phyloP scores from a whole-genome alignment of 768 basidiomycete species.

The Mycena galericulata region DNA sequence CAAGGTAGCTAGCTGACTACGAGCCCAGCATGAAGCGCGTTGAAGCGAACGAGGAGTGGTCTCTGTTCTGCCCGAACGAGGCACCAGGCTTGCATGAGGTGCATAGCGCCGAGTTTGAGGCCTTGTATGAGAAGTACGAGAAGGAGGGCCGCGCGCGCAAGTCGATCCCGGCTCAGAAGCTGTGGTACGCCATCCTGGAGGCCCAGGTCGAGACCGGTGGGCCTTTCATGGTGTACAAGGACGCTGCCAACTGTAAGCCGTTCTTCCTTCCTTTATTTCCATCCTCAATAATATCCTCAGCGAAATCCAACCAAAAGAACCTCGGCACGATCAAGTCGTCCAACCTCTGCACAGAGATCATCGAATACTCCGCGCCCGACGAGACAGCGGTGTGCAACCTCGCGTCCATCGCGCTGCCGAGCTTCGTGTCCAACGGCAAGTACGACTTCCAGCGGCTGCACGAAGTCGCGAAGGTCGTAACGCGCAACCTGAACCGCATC shows the following conservation, averaged over 20 bases:
- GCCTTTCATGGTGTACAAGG: constrained; percentile 99
- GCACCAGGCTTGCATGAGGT: constrained; percentile 92
- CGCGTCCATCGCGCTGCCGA: constrained; percentile 82
- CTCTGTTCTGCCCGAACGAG: constrained; percentile 98
- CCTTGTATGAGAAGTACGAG: constrained; percentile 89
- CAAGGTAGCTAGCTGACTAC: not conserved
- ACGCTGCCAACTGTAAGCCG: constrained; percentile 83
- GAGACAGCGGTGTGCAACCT: constrained; percentile 90
- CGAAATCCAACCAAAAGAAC: constrained; percentile 88
- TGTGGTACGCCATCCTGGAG: constrained; percentile 98
- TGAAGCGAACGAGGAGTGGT: constrained; percentile 90
- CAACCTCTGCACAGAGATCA: constrained; percentile 88
- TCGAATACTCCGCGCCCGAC: constrained; percentile 86
- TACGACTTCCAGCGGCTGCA: constrained; percentile 87
- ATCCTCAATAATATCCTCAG: constrained; percentile 46
- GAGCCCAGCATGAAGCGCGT: constrained; percentile 92
- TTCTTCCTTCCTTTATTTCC: not conserved
- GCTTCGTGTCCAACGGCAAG: constrained; percentile 70
- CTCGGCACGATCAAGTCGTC: constrained; percentile 89
- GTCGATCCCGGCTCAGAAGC: constrained; percentile 92
- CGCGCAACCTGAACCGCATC: constrained; percentile 80
- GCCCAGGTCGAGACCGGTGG: constrained; percentile 98
- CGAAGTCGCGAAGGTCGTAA: constrained; percentile 80
- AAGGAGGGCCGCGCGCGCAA: constrained; percentile 88
- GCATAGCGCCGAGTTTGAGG: constrained; percentile 91